phyloP scores from a whole-genome alignment of 345 rosid genomes.

The Punica granatum region DNA sequence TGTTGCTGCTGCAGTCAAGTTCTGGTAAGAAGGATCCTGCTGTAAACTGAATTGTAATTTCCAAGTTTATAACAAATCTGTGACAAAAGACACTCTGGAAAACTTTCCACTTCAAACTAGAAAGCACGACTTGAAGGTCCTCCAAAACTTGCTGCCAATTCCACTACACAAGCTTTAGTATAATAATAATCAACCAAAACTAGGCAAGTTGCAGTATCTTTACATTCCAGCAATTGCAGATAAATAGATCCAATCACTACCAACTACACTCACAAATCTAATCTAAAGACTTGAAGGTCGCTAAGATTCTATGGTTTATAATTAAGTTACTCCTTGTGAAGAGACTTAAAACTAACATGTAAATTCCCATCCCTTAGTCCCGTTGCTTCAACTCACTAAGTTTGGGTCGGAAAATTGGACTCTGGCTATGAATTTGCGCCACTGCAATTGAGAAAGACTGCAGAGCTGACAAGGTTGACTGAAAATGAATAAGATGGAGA shows the following conservation, averaged over 20 bases:
- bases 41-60: neutral
- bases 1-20: neutral
- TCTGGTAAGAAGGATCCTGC: neutral
- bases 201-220: constrained; percentile 4
- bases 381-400: constrained; percentile 17
- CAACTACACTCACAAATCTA: neutral
- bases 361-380: neutral
- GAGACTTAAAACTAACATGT: neutral
- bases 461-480: constrained; percentile 62
- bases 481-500: constrained; percentile 60
- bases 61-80: neutral
- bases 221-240: neutral
- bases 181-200: neutral
- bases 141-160: neutral
- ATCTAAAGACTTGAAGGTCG: constrained; percentile 1
- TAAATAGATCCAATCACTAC: constrained; percentile 11
- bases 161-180: neutral
- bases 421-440: constrained; percentile 67
- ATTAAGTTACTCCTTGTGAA: neutral
- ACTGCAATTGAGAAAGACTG: constrained; percentile 78
- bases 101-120: neutral
- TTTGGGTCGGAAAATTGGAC: constrained; percentile 40
- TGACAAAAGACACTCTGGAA: neutral
- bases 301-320: constrained; percentile 23
- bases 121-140: neutral